Percentiles rank a stretch among this genome's conserved stretches.
These are phyloP conservation scores for Podaxis sp. DNA, from an alignment of 768 basidiomycete genomes.

Conservation along the genomic window DNA sequence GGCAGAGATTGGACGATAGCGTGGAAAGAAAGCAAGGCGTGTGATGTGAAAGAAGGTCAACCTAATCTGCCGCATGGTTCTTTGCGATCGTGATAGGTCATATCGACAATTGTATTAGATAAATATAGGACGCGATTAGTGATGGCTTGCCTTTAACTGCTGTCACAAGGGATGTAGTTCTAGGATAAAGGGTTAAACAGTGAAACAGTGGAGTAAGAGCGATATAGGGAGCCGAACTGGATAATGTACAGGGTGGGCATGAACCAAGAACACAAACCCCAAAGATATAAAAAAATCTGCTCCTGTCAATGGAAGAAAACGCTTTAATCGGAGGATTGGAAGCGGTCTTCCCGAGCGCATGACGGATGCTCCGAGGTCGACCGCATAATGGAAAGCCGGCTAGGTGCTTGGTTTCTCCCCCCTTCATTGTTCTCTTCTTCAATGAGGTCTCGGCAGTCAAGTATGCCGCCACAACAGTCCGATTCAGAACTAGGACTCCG, in stretches of 20 bases:
- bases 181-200: not conserved
- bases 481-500: slow-evolving; percentile 30
- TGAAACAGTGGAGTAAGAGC: not conserved
- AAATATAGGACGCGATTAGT: slow-evolving; percentile 8
- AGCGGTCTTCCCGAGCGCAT: slow-evolving; percentile 3
- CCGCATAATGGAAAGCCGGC: slow-evolving; percentile 28
- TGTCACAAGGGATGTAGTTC: not conserved
- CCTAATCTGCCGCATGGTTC: not conserved
- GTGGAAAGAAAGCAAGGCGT: not conserved
- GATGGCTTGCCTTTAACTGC: not conserved
- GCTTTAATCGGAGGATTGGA: not conserved
- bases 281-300: not conserved
- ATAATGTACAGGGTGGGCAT: slow-evolving; percentile 1
- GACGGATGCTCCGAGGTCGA: slow-evolving; percentile 24
- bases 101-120: slow-evolving; percentile 9
- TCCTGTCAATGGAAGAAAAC: not conserved
- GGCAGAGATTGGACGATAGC: slow-evolving; percentile 28
- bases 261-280: not conserved
- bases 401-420: slow-evolving; percentile 18
- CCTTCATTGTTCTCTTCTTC: slow-evolving; percentile 27
- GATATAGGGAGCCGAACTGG: not conserved
- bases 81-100: not conserved
- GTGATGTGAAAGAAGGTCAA: not conserved
- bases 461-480: slow-evolving; percentile 51
- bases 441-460: slow-evolving; percentile 46